Percentiles rank a stretch among this genome's conserved stretches.
Evolutionary conservation across 768 basidiomycete genomes (phyloP).

Genomic region (Mycena indigotica): DNA sequence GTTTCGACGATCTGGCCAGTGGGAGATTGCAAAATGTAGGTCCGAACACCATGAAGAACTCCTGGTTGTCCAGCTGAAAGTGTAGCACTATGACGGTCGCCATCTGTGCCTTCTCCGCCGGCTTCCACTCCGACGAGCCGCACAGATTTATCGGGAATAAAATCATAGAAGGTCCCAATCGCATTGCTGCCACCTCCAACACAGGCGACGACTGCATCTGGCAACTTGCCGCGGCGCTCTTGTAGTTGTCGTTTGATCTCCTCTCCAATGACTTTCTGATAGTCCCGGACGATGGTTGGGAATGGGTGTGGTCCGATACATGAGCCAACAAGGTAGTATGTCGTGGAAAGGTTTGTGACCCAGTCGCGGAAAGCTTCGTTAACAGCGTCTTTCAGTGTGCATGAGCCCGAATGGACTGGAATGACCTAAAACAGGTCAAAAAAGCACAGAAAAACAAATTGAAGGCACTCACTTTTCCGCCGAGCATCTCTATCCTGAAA

Average conservation of each 20-base stretch:
- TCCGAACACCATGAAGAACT: constrained; percentile 93
- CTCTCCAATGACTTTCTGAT: constrained; percentile 91
- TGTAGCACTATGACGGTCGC: constrained; percentile 89
- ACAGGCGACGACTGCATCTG: constrained; percentile 93
- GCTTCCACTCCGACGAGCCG: constrained; percentile 94
- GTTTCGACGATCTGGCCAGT: constrained; percentile 96
- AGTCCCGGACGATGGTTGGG: constrained; percentile 98
- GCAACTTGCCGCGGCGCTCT: constrained; percentile 77
- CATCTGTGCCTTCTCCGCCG: constrained; percentile 91
- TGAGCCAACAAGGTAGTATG: constrained; percentile 96
- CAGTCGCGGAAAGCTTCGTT: constrained; percentile 99
- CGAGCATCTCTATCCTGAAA: constrained; percentile 97
- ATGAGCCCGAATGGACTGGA: constrained; percentile 90
- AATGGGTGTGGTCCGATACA: constrained; percentile 98
- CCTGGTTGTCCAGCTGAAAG: constrained; percentile 89
- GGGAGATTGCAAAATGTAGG: constrained; percentile 88
- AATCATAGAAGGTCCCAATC: constrained; percentile 97
- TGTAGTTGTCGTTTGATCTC: constrained; percentile 91
- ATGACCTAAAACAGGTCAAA: constrained; percentile 61
- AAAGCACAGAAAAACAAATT: not conserved
- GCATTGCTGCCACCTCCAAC: constrained; percentile 98
- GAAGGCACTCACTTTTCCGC: constrained; percentile 65
- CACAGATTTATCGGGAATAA: constrained; percentile 86
- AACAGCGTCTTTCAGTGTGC: constrained; percentile 96
- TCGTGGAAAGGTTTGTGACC: constrained; percentile 93